These are phyloP conservation scores for Colletotrichum spinosum DNA, from an alignment of 2,329 filamentous ascomycete genomes.

Conservation along the genomic window DNA sequence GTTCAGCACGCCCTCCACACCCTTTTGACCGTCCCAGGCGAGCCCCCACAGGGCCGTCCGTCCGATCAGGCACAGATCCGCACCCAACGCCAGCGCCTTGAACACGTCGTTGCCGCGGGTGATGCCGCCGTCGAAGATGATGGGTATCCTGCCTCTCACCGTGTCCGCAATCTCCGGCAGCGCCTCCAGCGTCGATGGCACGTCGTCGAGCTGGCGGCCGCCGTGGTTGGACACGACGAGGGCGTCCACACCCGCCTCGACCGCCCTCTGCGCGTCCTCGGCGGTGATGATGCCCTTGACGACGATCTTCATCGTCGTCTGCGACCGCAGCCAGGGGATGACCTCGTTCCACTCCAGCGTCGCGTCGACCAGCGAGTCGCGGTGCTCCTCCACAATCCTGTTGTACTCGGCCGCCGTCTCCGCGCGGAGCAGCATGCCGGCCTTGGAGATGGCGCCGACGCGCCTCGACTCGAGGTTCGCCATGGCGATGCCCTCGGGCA, in stretches of 20 bases:
- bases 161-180: constrained; percentile 29
- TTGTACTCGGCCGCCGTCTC: constrained; percentile 34
- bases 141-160: constrained; percentile 40
- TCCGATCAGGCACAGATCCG: constrained; percentile 31
- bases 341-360: constrained; percentile 41
- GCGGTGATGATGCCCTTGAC: constrained; percentile 40
- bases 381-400: constrained; percentile 21
- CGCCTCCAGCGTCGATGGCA: constrained; percentile 38
- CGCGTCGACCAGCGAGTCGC: constrained; percentile 34
- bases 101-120: constrained; percentile 33
- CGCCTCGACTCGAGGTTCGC: constrained; percentile 37
- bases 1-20: constrained; percentile 35
- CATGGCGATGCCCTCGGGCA: constrained; percentile 40
- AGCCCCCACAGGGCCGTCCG: constrained; percentile 34
- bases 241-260: constrained; percentile 38
- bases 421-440: constrained; percentile 37
- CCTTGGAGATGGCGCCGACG: constrained; percentile 30
- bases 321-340: constrained; percentile 40
- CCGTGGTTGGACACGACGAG: constrained; percentile 42
- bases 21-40: constrained; percentile 35
- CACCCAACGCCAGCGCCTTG: constrained; percentile 33
- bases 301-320: constrained; percentile 42
- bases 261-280: constrained; percentile 39
- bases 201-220: constrained; percentile 37
- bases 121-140: constrained; percentile 37